phyloP scores from a whole-genome alignment of 2,329 filamentous ascomycete genomes.

The Verticillium klebahnii region DNA sequence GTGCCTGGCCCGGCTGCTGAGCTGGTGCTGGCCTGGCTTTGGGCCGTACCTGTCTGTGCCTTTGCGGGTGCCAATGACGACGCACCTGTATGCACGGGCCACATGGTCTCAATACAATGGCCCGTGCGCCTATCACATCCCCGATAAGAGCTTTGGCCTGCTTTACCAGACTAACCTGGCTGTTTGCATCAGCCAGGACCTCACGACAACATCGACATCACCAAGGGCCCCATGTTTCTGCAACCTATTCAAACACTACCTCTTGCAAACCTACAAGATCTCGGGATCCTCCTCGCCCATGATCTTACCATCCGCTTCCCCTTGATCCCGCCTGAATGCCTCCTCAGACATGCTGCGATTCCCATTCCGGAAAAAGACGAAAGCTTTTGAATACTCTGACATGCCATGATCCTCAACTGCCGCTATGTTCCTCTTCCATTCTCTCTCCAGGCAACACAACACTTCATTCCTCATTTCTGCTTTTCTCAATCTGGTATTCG shows the following conservation, averaged over 20 bases:
- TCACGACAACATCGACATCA: not conserved
- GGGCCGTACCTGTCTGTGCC: not conserved
- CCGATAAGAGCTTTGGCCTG: not conserved
- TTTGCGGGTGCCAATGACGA: constrained; percentile 2
- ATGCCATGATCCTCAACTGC: not conserved
- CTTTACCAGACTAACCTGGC: not conserved
- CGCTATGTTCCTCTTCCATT: not conserved
- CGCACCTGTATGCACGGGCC: constrained; percentile 1
- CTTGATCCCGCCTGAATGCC: not conserved
- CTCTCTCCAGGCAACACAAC: not conserved
- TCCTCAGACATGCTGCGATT: too few relatives aligned
- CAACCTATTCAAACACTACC: not conserved
- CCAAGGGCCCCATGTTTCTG: not conserved
- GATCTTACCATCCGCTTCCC: not conserved
- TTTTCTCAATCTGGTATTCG: not conserved
- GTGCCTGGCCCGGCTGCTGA: not conserved
- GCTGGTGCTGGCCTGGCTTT: not conserved
- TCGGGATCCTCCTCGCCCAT: not conserved
- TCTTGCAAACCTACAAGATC: not conserved
- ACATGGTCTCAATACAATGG: not conserved
- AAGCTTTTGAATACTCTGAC: not conserved
- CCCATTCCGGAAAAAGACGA: not conserved
- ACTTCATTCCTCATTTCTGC: not conserved
- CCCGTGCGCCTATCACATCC: not conserved
- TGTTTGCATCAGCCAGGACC: not conserved